Percentiles rank a stretch among this genome's conserved stretches.
phyloP scores from a whole-genome alignment of 1,284 basidiomycete genomes.

The Cryptococcus floricola region DNA sequence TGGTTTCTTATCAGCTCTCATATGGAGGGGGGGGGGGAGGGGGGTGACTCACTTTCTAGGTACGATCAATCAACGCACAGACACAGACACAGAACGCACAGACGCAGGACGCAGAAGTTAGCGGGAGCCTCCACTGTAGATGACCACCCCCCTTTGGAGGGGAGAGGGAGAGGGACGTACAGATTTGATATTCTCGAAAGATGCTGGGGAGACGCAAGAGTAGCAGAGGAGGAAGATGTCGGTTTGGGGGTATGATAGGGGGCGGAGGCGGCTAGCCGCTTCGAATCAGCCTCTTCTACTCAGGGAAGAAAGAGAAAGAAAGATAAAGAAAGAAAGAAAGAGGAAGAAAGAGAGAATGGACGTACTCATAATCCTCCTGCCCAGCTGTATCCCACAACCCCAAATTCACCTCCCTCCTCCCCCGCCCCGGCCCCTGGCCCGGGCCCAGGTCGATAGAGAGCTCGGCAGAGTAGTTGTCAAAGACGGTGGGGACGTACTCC shows the following conservation, averaged over 20 bases:
- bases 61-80: background rate
- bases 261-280: slow-evolving; percentile 79
- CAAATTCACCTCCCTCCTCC: slow-evolving; percentile 67
- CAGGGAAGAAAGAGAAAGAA: too few species aligned
- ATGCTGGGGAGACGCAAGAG: slow-evolving; percentile 92
- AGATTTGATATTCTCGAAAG: slow-evolving; percentile 70
- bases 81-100: background rate
- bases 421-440: too few species aligned
- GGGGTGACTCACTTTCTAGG: slow-evolving; percentile 66
- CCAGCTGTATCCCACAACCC: slow-evolving; percentile 69
- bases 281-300: too few species aligned
- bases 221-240: slow-evolving; percentile 99
- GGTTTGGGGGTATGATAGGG: slow-evolving; percentile 97
- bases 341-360: slow-evolving; percentile 9
- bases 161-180: slow-evolving; percentile 47
- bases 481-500: slow-evolving; percentile 50
- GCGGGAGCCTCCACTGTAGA: background rate
- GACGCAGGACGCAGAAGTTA: too few species aligned
- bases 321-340: too few species aligned
- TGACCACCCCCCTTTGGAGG: background rate
- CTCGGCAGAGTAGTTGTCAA: slow-evolving; percentile 53
- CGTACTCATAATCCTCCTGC: slow-evolving; percentile 72
- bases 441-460: slow-evolving; percentile 89
- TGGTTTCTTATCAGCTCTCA: slow-evolving; percentile 55
- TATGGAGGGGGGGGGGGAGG: slow-evolving; percentile 52